Base-by-base conservation (phyloP, 2,329 filamentous ascomycete species). In the Xenoacremonium recifei region DNA sequence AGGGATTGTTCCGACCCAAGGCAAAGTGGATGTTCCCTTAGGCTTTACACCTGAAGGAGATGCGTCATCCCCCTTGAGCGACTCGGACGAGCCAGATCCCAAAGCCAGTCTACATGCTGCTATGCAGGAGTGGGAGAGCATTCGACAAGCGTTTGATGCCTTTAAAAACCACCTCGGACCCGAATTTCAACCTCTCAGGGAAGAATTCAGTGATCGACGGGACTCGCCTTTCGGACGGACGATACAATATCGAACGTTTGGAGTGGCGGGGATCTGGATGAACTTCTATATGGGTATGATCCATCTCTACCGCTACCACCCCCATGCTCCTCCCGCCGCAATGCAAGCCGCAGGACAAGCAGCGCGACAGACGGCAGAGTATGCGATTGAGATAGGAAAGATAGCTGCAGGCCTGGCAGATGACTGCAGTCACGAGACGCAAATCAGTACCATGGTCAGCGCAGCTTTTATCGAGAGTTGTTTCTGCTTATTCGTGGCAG, bases 241-340 rank as follows among this genome's bases (percentile, higher is more conserved):
- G 0, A 69, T 90, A 6, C 82, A 89, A 50, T 96, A 95, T 60
- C 80, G 88, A 21, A 92, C 87, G 2, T 92, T 89, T 62, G 84
- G 85, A n/a, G 86, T 97, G 49, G 88, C 87, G 3, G 85, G 88
- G 23, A 75, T 96, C 17, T 96, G 90, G 89, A 82, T 87, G 59
- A 85, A 91, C 50, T 91, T 88, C 62, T 87, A 95, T 64, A 88
- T 92, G 73, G 84, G 85, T 1, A 76, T 89, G 35, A 92, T 97
- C 43, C 77, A 91, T 40, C 76, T 93, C n/a, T 74, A 92, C 45
- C 79, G 93, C 23, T 76, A 84, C 1, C 91, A 96, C 53, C 93
- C 93, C 0, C 80, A 79, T 18, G 96, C 96, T 90, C 92, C 91
- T 1, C 89, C 92, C 0, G 84, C 91, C 7, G 87, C 90, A 25